These are phyloP conservation scores for Articulospora tetracladia DNA, from an alignment of 495 filamentous ascomycete species.

Conservation along the genomic window DNA sequence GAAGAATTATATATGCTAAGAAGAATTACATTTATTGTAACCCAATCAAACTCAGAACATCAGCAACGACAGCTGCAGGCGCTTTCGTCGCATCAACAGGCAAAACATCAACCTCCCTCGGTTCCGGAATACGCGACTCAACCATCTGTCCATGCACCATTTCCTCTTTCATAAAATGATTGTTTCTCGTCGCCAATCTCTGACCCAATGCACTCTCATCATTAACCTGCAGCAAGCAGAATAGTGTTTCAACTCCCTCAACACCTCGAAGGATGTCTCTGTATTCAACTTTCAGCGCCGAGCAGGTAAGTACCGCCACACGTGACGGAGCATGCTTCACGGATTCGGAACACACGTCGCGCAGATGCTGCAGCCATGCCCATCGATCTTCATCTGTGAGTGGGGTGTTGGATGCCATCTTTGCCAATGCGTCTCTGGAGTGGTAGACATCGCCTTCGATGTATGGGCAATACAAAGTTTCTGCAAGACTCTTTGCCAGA, in stretches of 20 bases:
- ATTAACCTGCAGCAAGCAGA: constrained; percentile 64
- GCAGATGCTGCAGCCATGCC: constrained; percentile 86
- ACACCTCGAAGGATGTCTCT: constrained; percentile 82
- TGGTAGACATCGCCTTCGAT: constrained; percentile 96
- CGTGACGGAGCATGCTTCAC: constrained; percentile 28
- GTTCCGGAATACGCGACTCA: constrained; percentile 71
- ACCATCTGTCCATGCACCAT: constrained; percentile 94
- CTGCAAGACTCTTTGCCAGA: constrained; percentile 70
- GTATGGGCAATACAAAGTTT: constrained; percentile 66
- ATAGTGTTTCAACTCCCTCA: constrained; percentile 47
- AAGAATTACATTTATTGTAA: too few species aligned
- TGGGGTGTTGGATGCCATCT: constrained; percentile 81
- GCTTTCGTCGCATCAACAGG: constrained; percentile 57
- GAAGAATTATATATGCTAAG: too few species aligned
- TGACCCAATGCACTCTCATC: constrained; percentile 61
- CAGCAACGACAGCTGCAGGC: neutral
- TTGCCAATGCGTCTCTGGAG: constrained; percentile 73
- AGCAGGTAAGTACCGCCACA: constrained; percentile 92
- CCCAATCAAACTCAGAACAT: neutral
- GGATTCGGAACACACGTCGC: constrained; percentile 64
- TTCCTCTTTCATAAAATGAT: constrained; percentile 90
- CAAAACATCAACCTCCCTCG: constrained; percentile 76
- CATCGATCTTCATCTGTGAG: constrained; percentile 91
- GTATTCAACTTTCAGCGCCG: constrained; percentile 90
- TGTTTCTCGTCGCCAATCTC: constrained; percentile 64